Evolutionary conservation across 352 stramenopile genomes (phyloP).

Genomic region (Globisporangium emineosum): DNA sequence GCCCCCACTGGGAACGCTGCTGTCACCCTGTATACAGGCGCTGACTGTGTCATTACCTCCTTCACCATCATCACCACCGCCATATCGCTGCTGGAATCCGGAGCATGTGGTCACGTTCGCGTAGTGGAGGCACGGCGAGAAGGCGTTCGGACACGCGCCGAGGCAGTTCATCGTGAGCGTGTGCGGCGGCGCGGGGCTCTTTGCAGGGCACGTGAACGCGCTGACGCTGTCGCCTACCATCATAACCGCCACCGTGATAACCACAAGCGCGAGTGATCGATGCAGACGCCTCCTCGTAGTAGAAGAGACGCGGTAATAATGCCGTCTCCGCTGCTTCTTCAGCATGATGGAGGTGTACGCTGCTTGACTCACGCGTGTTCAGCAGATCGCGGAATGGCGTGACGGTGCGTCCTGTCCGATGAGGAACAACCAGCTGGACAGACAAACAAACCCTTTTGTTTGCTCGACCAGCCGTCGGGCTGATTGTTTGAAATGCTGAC

Average conservation of each 20-base stretch:
- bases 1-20: neutral
- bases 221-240: neutral
- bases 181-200: slow-evolving; percentile 4
- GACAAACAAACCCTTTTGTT: neutral
- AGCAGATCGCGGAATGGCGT: neutral
- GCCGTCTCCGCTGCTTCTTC: too few relatives aligned
- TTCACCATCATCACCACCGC: neutral
- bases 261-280: neutral
- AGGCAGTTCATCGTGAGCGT: slow-evolving; percentile 28
- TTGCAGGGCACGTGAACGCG: slow-evolving; percentile 14
- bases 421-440: neutral
- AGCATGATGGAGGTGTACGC: too few relatives aligned
- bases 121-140: slow-evolving; percentile 25
- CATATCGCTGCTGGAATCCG: slow-evolving; percentile 6
- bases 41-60: slow-evolving; percentile 1
- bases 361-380: neutral
- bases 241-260: neutral
- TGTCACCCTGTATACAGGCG: slow-evolving; percentile 11
- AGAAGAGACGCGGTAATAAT: too few relatives aligned
- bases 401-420: neutral
- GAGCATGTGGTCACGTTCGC: slow-evolving; percentile 14
- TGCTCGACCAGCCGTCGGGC: neutral
- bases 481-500: neutral
- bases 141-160: slow-evolving; percentile 16
- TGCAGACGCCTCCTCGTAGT: neutral